Conservation (phyloP, 768 basidiomycete species). For the Saitozyma podzolica region DNA sequence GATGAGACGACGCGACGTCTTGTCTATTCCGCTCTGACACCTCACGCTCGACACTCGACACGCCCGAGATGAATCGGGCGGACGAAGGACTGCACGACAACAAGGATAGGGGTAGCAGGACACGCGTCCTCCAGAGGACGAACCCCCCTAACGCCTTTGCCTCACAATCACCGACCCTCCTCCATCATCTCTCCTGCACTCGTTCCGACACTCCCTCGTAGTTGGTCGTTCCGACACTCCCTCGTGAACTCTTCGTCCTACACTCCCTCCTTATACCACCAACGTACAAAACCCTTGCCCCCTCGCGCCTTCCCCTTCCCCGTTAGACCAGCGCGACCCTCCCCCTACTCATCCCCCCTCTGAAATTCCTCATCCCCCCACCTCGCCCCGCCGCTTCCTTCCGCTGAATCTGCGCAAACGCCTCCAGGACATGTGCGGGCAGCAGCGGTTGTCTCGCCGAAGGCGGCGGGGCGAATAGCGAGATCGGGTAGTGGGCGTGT, state of each 20-base stretch:
- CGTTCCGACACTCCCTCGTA: too few relatives aligned
- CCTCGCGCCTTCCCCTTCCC: not conserved
- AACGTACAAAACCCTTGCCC: not conserved
- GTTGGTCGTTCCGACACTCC: too few relatives aligned
- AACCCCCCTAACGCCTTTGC: too few relatives aligned
- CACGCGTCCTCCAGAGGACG: too few relatives aligned
- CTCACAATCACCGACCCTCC: too few relatives aligned
- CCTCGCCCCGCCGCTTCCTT: constrained; percentile 78
- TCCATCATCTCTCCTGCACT: too few relatives aligned
- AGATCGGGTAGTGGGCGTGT: constrained; percentile 58
- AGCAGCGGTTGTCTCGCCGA: constrained; percentile 75
- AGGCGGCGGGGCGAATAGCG: constrained; percentile 76
- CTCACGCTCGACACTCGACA: too few relatives aligned
- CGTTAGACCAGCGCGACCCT: constrained; percentile 38
- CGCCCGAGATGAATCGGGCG: too few relatives aligned
- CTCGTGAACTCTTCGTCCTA: not conserved
- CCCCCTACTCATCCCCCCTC: constrained; percentile 65
- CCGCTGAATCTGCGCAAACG: constrained; percentile 83
- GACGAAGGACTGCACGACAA: too few relatives aligned
- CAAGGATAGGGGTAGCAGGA: too few relatives aligned
- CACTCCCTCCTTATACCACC: not conserved
- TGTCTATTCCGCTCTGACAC: too few relatives aligned
- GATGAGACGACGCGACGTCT: too few relatives aligned
- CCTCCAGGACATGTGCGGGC: constrained; percentile 87
- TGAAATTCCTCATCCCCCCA: constrained; percentile 86